Conservation (phyloP, 345 rosid species). For the Euphorbia peplus region DNA sequence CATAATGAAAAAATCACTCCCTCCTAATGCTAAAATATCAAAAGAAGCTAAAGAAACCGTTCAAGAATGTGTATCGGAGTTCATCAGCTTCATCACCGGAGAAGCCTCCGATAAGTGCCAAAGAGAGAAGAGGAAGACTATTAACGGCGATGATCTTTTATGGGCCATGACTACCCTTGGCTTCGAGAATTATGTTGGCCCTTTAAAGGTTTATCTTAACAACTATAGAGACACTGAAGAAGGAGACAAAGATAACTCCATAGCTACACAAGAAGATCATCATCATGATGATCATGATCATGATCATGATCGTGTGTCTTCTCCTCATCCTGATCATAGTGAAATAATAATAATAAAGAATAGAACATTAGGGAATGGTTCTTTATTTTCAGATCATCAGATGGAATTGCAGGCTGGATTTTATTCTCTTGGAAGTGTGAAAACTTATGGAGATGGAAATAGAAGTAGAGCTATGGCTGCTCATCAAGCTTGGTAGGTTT, state of each 20-base stretch:
- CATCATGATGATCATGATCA: too few relatives aligned
- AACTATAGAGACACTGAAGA: slow-evolving; percentile 23
- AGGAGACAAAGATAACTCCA: slow-evolving; percentile 24
- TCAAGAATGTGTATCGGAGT: slow-evolving; percentile 23
- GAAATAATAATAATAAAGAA: too few relatives aligned
- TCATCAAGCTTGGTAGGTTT: slow-evolving; percentile 15
- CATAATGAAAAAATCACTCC: slow-evolving; percentile 21
- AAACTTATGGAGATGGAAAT: slow-evolving; percentile 10
- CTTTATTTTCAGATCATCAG: background rate
- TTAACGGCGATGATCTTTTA: slow-evolving; percentile 18
- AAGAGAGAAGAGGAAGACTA: slow-evolving; percentile 21
- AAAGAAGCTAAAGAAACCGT: slow-evolving; percentile 20
- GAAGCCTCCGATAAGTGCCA: slow-evolving; percentile 26
- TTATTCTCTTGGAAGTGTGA: slow-evolving; percentile 26
- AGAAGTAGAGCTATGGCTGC: too few relatives aligned
- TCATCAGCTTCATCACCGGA: slow-evolving; percentile 21
- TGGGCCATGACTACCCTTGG: slow-evolving; percentile 22
- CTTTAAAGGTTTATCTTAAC: slow-evolving; percentile 11
- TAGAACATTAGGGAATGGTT: too few relatives aligned
- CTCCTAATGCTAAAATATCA: slow-evolving; percentile 18
- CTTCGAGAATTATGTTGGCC: slow-evolving; percentile 19
- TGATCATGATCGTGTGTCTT: background rate
- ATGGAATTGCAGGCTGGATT: slow-evolving; percentile 25
- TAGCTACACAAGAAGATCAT: slow-evolving; percentile 17
- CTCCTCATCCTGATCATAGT: background rate